Percentiles rank a stretch among this genome's conserved stretches.
phyloP scores from a whole-genome alignment of 768 basidiomycete species.

The Pholiota molesta region DNA sequence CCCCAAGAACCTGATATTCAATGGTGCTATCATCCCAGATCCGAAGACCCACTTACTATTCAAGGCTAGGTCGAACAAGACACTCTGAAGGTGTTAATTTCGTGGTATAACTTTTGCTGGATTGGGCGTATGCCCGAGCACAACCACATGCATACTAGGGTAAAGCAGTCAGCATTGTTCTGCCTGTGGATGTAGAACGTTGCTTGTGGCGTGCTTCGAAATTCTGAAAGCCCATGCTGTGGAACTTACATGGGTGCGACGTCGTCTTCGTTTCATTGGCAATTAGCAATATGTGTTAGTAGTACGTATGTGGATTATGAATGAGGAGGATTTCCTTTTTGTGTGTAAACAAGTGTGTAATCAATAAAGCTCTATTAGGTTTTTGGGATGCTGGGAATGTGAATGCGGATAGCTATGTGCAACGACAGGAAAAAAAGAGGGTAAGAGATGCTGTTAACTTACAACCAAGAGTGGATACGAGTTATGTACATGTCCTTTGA shows the following conservation, averaged over 20 bases:
- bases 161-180: not conserved
- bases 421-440: slow-evolving; percentile 12
- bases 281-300: not conserved
- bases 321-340: not conserved
- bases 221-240: not conserved
- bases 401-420: slow-evolving; percentile 19
- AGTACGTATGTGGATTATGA: not conserved
- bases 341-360: slow-evolving; percentile 2
- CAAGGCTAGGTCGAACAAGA: slow-evolving; percentile 20
- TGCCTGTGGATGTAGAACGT: not conserved
- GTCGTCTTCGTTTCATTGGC: not conserved
- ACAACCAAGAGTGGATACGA: slow-evolving; percentile 20
- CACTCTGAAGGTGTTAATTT: not conserved
- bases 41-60: slow-evolving; percentile 35
- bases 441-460: slow-evolving; percentile 21
- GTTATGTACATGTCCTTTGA: slow-evolving; percentile 27
- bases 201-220: not conserved
- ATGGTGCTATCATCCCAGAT: slow-evolving; percentile 37
- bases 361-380: slow-evolving; percentile 5
- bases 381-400: slow-evolving; percentile 12
- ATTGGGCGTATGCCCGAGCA: not conserved
- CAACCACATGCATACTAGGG: not conserved
- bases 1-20: slow-evolving; percentile 34
- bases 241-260: not conserved
- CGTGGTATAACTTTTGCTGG: not conserved